Evolutionary conservation across 352 stramenopile genomes (phyloP).

Genomic region (Globisporangium cylindrosporum): DNA sequence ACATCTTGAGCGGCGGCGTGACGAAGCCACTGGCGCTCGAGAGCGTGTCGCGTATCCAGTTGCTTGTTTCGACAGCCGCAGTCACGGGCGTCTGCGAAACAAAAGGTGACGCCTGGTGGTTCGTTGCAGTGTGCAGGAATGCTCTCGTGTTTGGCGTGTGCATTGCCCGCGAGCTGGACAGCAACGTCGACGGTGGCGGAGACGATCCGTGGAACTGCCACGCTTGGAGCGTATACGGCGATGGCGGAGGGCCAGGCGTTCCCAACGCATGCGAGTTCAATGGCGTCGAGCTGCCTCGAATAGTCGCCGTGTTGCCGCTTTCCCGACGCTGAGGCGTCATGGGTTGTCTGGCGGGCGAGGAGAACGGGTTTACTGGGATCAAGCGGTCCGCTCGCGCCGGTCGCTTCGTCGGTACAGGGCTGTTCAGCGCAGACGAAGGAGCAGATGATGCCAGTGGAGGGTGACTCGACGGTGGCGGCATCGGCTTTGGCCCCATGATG

Average conservation of each 20-base stretch:
- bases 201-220: constrained; percentile 77
- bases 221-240: constrained; percentile 46
- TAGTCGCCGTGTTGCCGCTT: constrained; percentile 12
- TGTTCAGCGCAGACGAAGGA: constrained; percentile 13
- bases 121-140: constrained; percentile 24
- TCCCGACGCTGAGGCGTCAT: constrained; percentile 34
- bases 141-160: constrained; percentile 29
- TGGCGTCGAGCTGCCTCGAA: constrained; percentile 34
- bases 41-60: constrained; percentile 75
- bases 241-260: constrained; percentile 24
- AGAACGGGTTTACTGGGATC: constrained; percentile 21
- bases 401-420: constrained; percentile 13
- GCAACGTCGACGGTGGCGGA: constrained; percentile 28
- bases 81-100: constrained; percentile 69
- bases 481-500: constrained; percentile 30
- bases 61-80: constrained; percentile 77
- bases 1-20: constrained; percentile 42
- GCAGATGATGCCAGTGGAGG: constrained; percentile 4
- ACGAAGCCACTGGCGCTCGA: constrained; percentile 26
- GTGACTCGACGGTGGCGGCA: constrained; percentile 16
- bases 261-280: not conserved
- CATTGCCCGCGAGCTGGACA: constrained; percentile 21
- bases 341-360: constrained; percentile 36
- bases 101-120: constrained; percentile 39
- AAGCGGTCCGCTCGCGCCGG: constrained; percentile 10